Percentiles rank a stretch among this genome's conserved stretches.
Evolutionary conservation across 2,329 filamentous ascomycete genomes (phyloP).

Genomic region (Aspergillus transmontanensis): DNA sequence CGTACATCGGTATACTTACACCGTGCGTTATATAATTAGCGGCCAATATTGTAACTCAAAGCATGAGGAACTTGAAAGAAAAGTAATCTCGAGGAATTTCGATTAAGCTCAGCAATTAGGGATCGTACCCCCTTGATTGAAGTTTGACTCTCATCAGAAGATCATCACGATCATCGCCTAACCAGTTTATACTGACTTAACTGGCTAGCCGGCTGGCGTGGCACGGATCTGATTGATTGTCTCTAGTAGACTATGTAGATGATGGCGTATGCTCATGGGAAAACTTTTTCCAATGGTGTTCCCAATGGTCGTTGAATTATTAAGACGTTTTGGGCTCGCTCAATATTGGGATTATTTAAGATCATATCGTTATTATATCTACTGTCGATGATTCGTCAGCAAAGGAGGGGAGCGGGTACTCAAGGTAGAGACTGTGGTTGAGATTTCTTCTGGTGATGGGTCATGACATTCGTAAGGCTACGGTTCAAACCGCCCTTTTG

Average conservation of each 20-base stretch:
- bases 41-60: background rate
- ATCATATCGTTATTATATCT: background rate
- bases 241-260: conserved; percentile 3
- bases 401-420: conserved; percentile 3
- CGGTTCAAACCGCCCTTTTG: conserved; percentile 11
- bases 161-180: conserved; percentile 18
- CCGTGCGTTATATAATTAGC: background rate
- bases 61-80: background rate
- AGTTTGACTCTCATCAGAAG: conserved; percentile 12
- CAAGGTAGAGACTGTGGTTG: background rate
- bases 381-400: conserved; percentile 12
- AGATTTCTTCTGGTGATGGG: conserved; percentile 5
- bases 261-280: conserved; percentile 3
- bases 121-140: background rate
- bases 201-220: background rate
- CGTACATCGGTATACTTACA: background rate
- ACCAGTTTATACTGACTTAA: background rate
- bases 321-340: background rate
- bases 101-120: background rate
- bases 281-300: background rate
- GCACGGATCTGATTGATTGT: background rate
- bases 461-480: conserved; percentile 16
- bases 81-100: background rate
- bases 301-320: background rate
- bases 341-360: background rate